Conservation (phyloP, 345 rosid genomes). For the Sisymbrium irio region DNA sequence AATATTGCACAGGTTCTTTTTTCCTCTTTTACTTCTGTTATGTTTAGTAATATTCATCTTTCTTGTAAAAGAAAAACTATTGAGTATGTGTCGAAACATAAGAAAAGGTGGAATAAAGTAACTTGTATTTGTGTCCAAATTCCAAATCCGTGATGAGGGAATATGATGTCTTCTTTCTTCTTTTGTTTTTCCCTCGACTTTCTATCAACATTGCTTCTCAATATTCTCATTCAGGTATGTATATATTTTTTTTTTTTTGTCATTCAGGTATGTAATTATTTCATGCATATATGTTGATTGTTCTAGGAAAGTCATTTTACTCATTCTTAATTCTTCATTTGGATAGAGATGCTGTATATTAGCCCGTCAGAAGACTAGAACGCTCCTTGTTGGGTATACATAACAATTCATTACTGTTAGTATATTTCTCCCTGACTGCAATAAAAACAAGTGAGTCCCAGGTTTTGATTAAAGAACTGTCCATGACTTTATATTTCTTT, state of each 20-base stretch:
- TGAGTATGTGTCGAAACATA: conserved; percentile 10
- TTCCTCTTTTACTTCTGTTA: neutral
- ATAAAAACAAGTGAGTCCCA: no score
- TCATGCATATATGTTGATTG: neutral
- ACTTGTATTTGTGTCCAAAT: neutral
- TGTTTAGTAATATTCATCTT: conserved; percentile 24
- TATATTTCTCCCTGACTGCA: no score
- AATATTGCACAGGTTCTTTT: conserved; percentile 1
- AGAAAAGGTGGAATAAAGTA: neutral
- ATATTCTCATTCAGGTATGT: neutral
- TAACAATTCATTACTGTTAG: no score
- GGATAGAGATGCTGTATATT: neutral
- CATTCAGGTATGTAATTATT: neutral
- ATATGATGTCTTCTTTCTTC: neutral
- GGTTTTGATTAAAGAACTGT: no score
- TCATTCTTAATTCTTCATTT: neutral
- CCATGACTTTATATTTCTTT: no score
- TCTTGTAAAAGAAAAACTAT: neutral
- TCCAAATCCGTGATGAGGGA: neutral
- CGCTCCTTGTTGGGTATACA: neutral
- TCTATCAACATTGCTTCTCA: neutral
- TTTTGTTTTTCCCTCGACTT: neutral
- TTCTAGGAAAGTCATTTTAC: neutral
- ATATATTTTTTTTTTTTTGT: no score
- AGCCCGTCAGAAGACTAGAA: neutral